Percentiles rank a stretch among this genome's conserved stretches.
phyloP scores from a whole-genome alignment of 2,329 filamentous ascomycete species.

The Penicillium sp. region DNA sequence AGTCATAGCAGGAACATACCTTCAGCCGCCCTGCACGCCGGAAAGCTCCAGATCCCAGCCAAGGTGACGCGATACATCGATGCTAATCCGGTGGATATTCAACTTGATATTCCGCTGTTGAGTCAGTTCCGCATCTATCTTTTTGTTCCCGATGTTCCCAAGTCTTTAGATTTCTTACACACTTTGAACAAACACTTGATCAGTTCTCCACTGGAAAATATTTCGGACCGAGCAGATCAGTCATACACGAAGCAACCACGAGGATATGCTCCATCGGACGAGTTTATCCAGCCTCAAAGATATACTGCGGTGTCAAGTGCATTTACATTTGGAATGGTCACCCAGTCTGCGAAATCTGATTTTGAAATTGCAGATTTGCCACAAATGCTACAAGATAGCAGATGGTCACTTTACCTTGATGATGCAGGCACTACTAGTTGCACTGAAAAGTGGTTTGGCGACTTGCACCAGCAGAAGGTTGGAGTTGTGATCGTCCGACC shows the following conservation, averaged over 20 bases:
- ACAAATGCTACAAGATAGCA: slow-evolving; percentile 63
- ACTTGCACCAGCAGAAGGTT: slow-evolving; percentile 60
- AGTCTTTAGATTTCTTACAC: slow-evolving; percentile 62
- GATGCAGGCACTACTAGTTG: slow-evolving; percentile 61
- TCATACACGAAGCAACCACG: slow-evolving; percentile 67
- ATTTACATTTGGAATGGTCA: slow-evolving; percentile 72
- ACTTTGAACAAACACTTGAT: slow-evolving; percentile 61
- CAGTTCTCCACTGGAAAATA: slow-evolving; percentile 57
- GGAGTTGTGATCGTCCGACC: slow-evolving; percentile 71
- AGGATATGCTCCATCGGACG: slow-evolving; percentile 63
- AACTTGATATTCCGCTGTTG: slow-evolving; percentile 76
- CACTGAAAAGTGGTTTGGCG: slow-evolving; percentile 72
- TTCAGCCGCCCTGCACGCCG: slow-evolving; percentile 46
- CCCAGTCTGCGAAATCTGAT: slow-evolving; percentile 64
- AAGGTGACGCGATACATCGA: slow-evolving; percentile 76
- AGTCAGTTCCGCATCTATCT: slow-evolving; percentile 79
- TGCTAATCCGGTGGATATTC: slow-evolving; percentile 76
- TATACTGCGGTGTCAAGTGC: slow-evolving; percentile 71
- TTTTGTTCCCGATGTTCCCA: slow-evolving; percentile 66
- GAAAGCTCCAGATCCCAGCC: slow-evolving; percentile 63
- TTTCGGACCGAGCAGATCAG: slow-evolving; percentile 62
- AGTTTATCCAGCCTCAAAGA: slow-evolving; percentile 68
- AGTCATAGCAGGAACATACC: slow-evolving; percentile 49
- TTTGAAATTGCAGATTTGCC: slow-evolving; percentile 71
- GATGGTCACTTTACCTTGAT: slow-evolving; percentile 75